Base-by-base conservation (phyloP, 208 protist genomes). In the Lotmaria passim region DNA sequence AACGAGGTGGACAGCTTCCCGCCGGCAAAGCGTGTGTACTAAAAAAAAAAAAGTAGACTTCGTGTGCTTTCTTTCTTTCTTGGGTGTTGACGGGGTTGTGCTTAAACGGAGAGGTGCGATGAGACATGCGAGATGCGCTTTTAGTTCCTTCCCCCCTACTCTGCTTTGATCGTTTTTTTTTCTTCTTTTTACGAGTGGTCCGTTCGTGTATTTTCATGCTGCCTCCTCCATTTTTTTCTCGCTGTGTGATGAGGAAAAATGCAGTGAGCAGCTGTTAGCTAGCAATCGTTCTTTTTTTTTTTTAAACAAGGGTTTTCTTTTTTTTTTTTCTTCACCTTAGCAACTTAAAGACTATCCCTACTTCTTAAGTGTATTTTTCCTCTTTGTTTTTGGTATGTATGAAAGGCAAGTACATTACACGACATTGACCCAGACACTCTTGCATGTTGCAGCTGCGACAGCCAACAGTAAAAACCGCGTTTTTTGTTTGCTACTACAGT, bases 21-120 rank as follows among this genome's bases (percentile, higher is more conserved):
- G 21, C 94, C 94, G 43, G 86, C 89, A 70, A 97, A 97, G 77
- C 82, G 94, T 66, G 93, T 97, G n/a, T 98, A 98, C 79, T 98
- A 97, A 46, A 19, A 23, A 31, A 52, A 24, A 50, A 48, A 48
- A n/a, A 19, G 30, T 4, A 19, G 31, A 23, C 26, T 59, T 58
- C 26, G 11, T 34, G 5, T 51, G 39, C 34, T 58, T 28, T 65
- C 31, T 38, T 12, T 26, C 51, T 19, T 65, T 31, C 31, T 55
- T 62, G 12, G 33, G 7, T 24, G 39, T 57, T 44, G 28, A 7
- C 28, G 23, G 26, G 10, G 30, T 57, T 47, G 33, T 15, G 56
- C 31, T 7, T 33, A n/a, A 23, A 46, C 17, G 24, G 43, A 69
- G 53, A 36, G 47, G 41, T 57, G 53, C 39, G 31, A 8, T 43